phyloP scores from a whole-genome alignment of 1,284 basidiomycete species.

The Termitomyces sp. region DNA sequence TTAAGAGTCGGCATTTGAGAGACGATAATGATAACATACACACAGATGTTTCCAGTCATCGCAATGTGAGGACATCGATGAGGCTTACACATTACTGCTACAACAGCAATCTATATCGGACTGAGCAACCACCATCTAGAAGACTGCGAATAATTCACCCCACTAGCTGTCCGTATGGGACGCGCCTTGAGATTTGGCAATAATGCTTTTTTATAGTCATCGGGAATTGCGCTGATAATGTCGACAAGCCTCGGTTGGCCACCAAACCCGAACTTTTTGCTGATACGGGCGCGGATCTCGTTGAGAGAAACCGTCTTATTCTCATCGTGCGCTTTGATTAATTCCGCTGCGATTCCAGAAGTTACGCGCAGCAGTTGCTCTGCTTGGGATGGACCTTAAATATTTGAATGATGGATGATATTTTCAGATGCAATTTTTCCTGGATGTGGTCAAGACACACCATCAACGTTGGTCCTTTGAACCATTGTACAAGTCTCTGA shows the following conservation, averaged over 20 bases:
- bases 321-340: slow-evolving; percentile 86
- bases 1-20: neutral
- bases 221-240: slow-evolving; percentile 97
- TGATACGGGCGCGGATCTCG: slow-evolving; percentile 80
- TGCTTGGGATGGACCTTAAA: slow-evolving; percentile 75
- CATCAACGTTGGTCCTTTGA: slow-evolving; percentile 43
- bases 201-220: slow-evolving; percentile 91
- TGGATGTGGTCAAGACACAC: slow-evolving; percentile 23
- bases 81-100: slow-evolving; percentile 99
- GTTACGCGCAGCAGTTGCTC: slow-evolving; percentile 89
- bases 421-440: neutral
- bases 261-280: slow-evolving; percentile 84
- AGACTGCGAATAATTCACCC: slow-evolving; percentile 48
- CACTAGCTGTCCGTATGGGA: slow-evolving; percentile 96
- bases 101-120: slow-evolving; percentile 82
- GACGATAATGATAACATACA: slow-evolving; percentile 49
- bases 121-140: neutral
- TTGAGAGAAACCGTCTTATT: slow-evolving; percentile 81
- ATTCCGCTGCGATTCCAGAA: slow-evolving; percentile 90
- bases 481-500: slow-evolving; percentile 34
- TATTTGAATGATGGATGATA: slow-evolving; percentile 28
- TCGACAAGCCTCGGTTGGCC: slow-evolving; percentile 93
- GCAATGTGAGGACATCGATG: slow-evolving; percentile 99
- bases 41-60: slow-evolving; percentile 99
- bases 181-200: slow-evolving; percentile 90